Base-by-base conservation (phyloP, 352 stramenopile species). In the Phytophthora hibernalis region DNA sequence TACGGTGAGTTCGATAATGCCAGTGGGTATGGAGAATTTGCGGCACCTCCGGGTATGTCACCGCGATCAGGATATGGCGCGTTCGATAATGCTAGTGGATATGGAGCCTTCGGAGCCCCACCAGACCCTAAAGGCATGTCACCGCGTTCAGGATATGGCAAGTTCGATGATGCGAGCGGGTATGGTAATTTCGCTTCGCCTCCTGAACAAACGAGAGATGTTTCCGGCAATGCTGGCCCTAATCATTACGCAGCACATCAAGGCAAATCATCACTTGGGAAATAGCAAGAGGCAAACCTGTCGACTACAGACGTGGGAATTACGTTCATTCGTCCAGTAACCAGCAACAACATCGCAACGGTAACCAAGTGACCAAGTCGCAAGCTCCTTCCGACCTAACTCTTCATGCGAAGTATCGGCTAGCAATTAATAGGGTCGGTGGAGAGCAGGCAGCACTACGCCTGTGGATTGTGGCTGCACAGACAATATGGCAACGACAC, bases 401-500 rank as follows among this genome's bases (percentile, higher is more conserved):
- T 53, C 31, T 69, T 43, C 47, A 65, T 2, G 44, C 60, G 21
- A 65, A 84, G 37, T 90, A 90, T 56, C 61, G 77, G n/a, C 73
- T 70, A 35, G 79, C 76, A 2, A 61, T 86, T 21, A 64, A 64
- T 18, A 57, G 57, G 1, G 50, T 79, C 20, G 80, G 79, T 5
- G 79, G 78, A 13, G 68, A 82, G 31, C 20, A 68, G 0, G 57
- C 69, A n/a, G 66, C 69, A 28, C 28, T 72, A 28, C 63, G 50
- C 16, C 58, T 89, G 10, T 86, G 78, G 76, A 24, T 65, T 24
- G 43, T 57, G 2, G 81, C 78, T 3, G 77, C 68, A 15, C 47
- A 56, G 20, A 81, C 77, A 13, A 59, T 90, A 44, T 76, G 63
- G 20, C 77, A 83, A 48, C 68, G 82, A 26, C 63, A 81, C 35